Evolutionary conservation across 345 rosid genomes (phyloP), one percentile per base, ranked within the genome.

Genomic region (Lepidium didymum): DNA sequence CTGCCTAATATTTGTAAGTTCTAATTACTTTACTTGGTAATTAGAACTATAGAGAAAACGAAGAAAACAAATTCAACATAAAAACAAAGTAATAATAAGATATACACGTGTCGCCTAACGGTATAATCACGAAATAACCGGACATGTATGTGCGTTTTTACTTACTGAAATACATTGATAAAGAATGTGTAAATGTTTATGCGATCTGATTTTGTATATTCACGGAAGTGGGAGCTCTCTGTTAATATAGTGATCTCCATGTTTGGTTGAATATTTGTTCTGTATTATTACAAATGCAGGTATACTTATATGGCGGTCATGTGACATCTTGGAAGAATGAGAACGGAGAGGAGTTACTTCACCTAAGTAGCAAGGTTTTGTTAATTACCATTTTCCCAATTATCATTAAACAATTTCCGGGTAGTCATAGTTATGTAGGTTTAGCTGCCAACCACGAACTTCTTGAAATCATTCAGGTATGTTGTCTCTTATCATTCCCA

Each of bases 361-460:
- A 85, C 77, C 82, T 89, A 52, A 87, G 92, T 76, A 87, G 77
- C 77, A 89, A 85, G 92, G 96, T 89, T n/a, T n/a, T n/a, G n/a
- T n/a, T n/a, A n/a, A n/a, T n/a, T n/a, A n/a, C n/a, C n/a, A n/a
- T 5, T 29, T 36, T 44, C 53, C 21, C 57, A 23, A 56, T n/a
- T 31, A 46, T 72, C 34, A 75, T 31, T 56, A 18, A 9, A 31
- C n/a, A n/a, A n/a, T n/a, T n/a, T 81, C 75, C 81, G 91, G 99
- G 97, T 94, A 60, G 91, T 94, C 56, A 80, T 91, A 33, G 99
- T 71, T 94, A 97, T 0, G 99, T 79, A 77, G 96, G 91, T 79
- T 86, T 92, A 46, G 96, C 99, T 78, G 99, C 99, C 74, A 94
- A 94, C 82, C 97, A 94, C 62, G 99, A 94, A 67, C 97, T 93